These are phyloP conservation scores for Sarocladium brachiariae DNA, from an alignment of 2,329 filamentous ascomycete genomes.

Conservation along the genomic window DNA sequence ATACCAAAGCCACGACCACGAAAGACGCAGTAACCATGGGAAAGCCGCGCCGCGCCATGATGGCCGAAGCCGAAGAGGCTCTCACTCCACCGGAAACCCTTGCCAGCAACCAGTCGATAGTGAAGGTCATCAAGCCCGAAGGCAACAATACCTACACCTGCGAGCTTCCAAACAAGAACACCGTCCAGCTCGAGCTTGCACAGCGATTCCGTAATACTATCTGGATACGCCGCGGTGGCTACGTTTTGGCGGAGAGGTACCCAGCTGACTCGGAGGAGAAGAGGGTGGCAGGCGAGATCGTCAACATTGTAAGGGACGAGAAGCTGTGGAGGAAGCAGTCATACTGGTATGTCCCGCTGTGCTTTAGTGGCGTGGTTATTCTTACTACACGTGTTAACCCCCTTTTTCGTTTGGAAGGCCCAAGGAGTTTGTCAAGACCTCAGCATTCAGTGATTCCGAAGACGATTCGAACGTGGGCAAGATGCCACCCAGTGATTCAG, in stretches of 20 bases:
- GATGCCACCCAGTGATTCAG: slow-evolving; percentile 76
- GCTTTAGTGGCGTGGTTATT: too few relatives aligned
- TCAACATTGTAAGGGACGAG: slow-evolving; percentile 88
- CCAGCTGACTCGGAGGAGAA: slow-evolving; percentile 61
- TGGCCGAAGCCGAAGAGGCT: slow-evolving; percentile 69
- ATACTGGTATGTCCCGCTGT: slow-evolving; percentile 77
- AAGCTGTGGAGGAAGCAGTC: slow-evolving; percentile 82
- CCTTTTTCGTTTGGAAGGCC: slow-evolving; percentile 50
- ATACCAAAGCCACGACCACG: too few relatives aligned
- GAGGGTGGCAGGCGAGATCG: slow-evolving; percentile 79
- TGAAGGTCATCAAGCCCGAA: slow-evolving; percentile 71
- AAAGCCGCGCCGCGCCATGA: slow-evolving; percentile 60
- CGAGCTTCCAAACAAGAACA: slow-evolving; percentile 58
- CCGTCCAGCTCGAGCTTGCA: slow-evolving; percentile 72
- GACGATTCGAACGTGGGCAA: slow-evolving; percentile 76
- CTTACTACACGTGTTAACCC: slow-evolving; percentile 10
- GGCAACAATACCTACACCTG: slow-evolving; percentile 88
- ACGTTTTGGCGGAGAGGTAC: slow-evolving; percentile 70
- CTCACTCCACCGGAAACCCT: slow-evolving; percentile 52
- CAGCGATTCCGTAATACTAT: slow-evolving; percentile 84
- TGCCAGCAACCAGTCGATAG: slow-evolving; percentile 60
- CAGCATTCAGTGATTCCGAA: slow-evolving; percentile 60
- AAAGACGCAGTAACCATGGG: slow-evolving; percentile 22
- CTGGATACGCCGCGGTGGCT: slow-evolving; percentile 86
- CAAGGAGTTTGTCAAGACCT: slow-evolving; percentile 65